Evolutionary conservation across 495 filamentous ascomycete species (phyloP).

Genomic region (Arthonia radiata): DNA sequence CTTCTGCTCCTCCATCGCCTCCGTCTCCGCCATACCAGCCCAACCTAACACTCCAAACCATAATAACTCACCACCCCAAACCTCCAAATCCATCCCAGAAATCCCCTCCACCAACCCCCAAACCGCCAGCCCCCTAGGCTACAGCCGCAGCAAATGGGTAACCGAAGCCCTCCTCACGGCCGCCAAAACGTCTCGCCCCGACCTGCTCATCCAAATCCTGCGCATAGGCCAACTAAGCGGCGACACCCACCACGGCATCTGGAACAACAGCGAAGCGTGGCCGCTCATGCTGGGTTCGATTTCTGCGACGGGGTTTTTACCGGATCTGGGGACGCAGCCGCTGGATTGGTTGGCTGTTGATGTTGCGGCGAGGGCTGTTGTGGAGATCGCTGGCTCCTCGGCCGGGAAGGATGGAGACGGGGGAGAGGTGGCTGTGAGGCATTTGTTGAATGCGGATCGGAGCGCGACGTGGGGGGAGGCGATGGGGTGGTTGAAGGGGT

Average conservation of each 20-base stretch:
- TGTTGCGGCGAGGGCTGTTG: constrained; percentile 23
- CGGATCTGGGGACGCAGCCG: constrained; percentile 25
- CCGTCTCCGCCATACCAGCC: constrained; percentile 13
- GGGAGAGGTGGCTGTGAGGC: constrained; percentile 15
- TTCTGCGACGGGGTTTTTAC: constrained; percentile 22
- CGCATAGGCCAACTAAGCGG: constrained; percentile 35
- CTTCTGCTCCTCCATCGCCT: constrained; percentile 37
- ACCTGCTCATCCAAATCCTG: constrained; percentile 19
- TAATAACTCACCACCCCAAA: constrained; percentile 2
- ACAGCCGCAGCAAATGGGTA: constrained; percentile 37
- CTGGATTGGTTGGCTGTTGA: constrained; percentile 34
- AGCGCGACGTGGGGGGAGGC: constrained; percentile 21
- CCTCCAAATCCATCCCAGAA: constrained; percentile 21
- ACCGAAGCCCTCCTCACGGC: constrained; percentile 25
- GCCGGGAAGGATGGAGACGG: constrained; percentile 1
- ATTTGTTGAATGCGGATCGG: constrained; percentile 22
- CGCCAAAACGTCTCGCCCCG: constrained; percentile 5
- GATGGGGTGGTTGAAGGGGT: constrained; percentile 17
- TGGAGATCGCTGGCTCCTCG: constrained; percentile 14
- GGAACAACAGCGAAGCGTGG: constrained; percentile 40
- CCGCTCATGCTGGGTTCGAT: constrained; percentile 30
- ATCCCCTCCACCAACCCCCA: constrained; percentile 19
- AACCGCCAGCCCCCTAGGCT: constrained; percentile 29
- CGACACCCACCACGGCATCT: constrained; percentile 26
- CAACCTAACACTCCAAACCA: constrained; percentile 4